These are phyloP conservation scores for Priceomyces haplophilus DNA, from an alignment of 805 yeast species.

Conservation along the genomic window DNA sequence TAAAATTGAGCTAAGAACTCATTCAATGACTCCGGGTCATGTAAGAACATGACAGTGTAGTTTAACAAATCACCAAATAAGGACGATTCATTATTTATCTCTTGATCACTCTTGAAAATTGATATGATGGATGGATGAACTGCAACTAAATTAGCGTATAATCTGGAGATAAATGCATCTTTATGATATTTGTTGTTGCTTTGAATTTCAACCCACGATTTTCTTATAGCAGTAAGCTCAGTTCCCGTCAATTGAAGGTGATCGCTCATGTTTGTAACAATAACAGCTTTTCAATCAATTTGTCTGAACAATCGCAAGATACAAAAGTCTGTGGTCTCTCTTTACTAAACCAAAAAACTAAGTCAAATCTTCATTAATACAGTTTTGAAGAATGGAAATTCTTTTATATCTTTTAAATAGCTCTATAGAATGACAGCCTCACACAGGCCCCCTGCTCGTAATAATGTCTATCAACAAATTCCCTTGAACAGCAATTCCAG, in stretches of 20 bases:
- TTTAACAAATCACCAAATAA: constrained; percentile 35
- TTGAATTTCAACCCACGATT: constrained; percentile 34
- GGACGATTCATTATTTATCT: constrained; percentile 28
- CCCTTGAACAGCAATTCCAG: constrained; percentile 9
- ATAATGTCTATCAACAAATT: constrained; percentile 3
- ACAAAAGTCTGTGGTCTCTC: not conserved
- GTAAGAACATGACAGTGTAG: constrained; percentile 29
- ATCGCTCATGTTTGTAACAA: constrained; percentile 3
- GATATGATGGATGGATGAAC: constrained; percentile 25
- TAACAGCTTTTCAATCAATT: not conserved
- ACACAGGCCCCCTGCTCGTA: not conserved
- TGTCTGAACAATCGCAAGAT: not conserved
- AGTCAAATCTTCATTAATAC: not conserved
- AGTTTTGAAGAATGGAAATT: constrained; percentile 1
- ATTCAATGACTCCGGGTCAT: constrained; percentile 24
- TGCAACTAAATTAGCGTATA: constrained; percentile 33
- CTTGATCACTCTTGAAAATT: constrained; percentile 18
- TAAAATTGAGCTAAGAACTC: constrained; percentile 34
- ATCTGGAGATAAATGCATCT: constrained; percentile 27
- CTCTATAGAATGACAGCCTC: not conserved
- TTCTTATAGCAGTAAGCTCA: constrained; percentile 22
- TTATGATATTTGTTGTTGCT: constrained; percentile 27
- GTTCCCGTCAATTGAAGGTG: constrained; percentile 5
- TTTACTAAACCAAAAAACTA: not conserved
- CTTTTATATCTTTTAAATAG: constrained; percentile 6